Conservation (phyloP, 148 eudicot species). For the Fagopyrum esculentum region DNA sequence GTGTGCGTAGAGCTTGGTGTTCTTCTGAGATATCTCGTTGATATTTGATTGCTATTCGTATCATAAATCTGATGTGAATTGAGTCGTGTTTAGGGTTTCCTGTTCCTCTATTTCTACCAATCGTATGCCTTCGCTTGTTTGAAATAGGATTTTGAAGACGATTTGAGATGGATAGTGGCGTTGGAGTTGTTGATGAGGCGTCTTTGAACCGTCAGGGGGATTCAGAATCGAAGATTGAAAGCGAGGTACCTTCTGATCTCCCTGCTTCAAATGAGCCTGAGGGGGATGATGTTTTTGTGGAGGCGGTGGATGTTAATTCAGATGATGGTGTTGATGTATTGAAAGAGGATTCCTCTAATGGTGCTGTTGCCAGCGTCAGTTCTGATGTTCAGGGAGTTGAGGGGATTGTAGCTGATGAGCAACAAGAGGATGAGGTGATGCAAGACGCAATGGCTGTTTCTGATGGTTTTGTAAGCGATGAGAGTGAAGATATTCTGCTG, state of each 20-base stretch:
- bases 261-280: conserved; percentile 37
- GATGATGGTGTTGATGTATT: conserved; percentile 22
- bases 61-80: too few species aligned
- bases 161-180: conserved; percentile 58
- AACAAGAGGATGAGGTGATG: conserved; percentile 15
- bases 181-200: conserved; percentile 31
- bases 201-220: conserved; percentile 25
- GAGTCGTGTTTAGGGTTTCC: neutral
- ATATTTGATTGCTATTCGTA: neutral
- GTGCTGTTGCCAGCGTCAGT: conserved; percentile 18
- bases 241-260: conserved; percentile 18
- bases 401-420: conserved; percentile 9
- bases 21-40: neutral
- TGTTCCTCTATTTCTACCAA: neutral
- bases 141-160: neutral
- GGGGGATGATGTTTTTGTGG: conserved; percentile 60
- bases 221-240: conserved; percentile 24
- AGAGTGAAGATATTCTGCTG: conserved; percentile 11
- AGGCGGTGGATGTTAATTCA: conserved; percentile 33
- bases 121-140: neutral
- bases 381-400: conserved; percentile 17
- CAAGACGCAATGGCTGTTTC: conserved; percentile 2
- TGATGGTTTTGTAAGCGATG: conserved; percentile 1
- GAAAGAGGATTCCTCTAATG: conserved; percentile 20
- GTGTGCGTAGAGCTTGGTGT: neutral